A percentile compares a stretch with the other conserved stretches of the same genome.
phyloP scores from a whole-genome alignment of 2,329 filamentous ascomycete genomes.

The Chaetomiaceae sp. region DNA sequence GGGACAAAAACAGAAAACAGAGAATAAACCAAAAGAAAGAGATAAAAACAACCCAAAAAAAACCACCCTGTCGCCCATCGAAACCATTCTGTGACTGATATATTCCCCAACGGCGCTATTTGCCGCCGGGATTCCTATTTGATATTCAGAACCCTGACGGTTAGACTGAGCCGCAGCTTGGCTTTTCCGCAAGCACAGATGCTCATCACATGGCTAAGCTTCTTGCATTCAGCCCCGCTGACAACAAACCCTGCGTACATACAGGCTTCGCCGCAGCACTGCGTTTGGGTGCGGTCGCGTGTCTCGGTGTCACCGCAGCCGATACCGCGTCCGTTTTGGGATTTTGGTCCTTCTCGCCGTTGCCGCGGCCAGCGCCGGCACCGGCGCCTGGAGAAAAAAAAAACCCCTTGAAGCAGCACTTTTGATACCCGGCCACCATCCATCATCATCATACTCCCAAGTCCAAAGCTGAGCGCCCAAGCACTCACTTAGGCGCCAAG shows the following conservation, averaged over 20 bases:
- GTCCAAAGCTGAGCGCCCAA: too few species aligned
- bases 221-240: not conserved
- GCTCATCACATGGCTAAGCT: too few species aligned
- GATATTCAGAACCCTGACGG: not conserved
- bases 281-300: not conserved
- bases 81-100: not conserved
- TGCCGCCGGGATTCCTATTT: not conserved
- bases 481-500: too few species aligned
- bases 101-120: not conserved
- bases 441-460: too few species aligned
- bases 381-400: too few species aligned
- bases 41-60: not conserved
- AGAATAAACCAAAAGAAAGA: not conserved
- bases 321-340: not conserved
- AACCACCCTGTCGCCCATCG: not conserved
- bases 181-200: not conserved
- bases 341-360: not conserved
- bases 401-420: too few species aligned
- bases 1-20: not conserved
- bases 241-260: not conserved
- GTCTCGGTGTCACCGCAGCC: not conserved
- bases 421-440: too few species aligned
- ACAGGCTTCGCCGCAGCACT: not conserved
- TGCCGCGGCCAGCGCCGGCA: not conserved
- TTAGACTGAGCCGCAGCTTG: not conserved